Conservation (phyloP, 257 asterid species). For the Plantago elongata region DNA sequence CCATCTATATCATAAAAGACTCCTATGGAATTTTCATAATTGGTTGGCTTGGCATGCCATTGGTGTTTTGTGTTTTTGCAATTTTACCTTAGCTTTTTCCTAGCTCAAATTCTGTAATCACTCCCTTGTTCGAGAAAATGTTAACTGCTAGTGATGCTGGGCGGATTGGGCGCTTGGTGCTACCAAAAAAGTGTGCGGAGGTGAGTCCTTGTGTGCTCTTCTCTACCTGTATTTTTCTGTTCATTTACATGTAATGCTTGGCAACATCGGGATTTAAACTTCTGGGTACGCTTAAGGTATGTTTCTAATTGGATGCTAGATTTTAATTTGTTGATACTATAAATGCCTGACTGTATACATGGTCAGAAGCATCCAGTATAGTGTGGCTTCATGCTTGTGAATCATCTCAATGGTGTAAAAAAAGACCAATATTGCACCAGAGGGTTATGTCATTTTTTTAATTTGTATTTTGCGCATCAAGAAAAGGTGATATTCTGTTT, state of each 20-base stretch:
- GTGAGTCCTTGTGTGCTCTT: conserved; percentile 38
- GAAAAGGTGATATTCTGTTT: background rate
- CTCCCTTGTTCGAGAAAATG: conserved; percentile 90
- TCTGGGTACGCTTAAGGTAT: background rate
- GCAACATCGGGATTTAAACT: conserved; percentile 3
- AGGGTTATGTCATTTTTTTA: background rate
- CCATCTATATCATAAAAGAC: conserved; percentile 13
- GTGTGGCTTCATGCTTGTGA: background rate
- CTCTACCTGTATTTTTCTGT: conserved; percentile 3
- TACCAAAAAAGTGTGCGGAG: conserved; percentile 97
- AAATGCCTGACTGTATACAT: background rate
- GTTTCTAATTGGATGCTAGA: background rate
- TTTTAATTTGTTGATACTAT: background rate
- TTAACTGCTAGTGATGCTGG: conserved; percentile 97
- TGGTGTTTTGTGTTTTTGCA: conserved; percentile 16
- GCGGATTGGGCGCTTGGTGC: conserved; percentile 82
- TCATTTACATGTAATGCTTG: conserved; percentile 3
- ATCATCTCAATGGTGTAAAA: background rate
- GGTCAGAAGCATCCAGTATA: background rate
- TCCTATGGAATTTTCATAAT: conserved; percentile 15
- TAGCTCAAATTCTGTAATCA: conserved; percentile 65
- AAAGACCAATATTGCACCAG: background rate
- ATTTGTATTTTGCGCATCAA: background rate
- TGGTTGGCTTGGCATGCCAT: conserved; percentile 15
- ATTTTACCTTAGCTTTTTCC: conserved; percentile 48